Conservation (phyloP, 176 grass and related monocot species). For the Eragrostis curvula region DNA sequence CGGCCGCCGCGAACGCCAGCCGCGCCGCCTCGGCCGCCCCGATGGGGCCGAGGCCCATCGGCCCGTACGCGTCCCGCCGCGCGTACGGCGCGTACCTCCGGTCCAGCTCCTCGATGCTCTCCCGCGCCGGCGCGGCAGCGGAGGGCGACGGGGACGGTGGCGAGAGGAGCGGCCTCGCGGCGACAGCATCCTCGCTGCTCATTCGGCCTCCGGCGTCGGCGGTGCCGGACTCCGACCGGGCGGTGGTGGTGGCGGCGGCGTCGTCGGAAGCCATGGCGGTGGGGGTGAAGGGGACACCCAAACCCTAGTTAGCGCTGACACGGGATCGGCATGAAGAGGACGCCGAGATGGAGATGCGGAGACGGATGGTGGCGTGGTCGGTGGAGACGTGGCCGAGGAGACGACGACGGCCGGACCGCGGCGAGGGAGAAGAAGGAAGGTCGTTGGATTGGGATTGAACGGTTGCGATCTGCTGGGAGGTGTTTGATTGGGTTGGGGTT, state of each 20-base stretch:
- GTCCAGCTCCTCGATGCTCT: constrained; percentile 65
- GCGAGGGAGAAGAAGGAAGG: constrained; percentile 5
- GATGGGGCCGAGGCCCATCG: constrained; percentile 70
- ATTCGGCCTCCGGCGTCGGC: constrained; percentile 13
- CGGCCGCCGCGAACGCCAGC: constrained; percentile 43
- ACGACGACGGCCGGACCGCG: constrained; percentile 1
- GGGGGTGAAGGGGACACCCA: constrained; percentile 19
- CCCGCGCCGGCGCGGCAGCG: not conserved
- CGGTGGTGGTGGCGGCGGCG: constrained; percentile 27
- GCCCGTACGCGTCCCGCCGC: constrained; percentile 69
- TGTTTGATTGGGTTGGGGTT: not conserved
- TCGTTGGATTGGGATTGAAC: constrained; percentile 33
- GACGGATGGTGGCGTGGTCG: not conserved
- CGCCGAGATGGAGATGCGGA: constrained; percentile 18
- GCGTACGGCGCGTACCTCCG: constrained; percentile 77
- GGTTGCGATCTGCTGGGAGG: not conserved
- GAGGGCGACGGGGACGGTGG: not conserved
- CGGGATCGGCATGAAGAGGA: constrained; percentile 27
- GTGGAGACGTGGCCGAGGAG: not conserved
- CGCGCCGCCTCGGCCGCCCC: constrained; percentile 46
- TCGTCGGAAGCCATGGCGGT: constrained; percentile 32
- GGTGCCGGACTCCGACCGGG: constrained; percentile 10
- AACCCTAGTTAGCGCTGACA: constrained; percentile 30
- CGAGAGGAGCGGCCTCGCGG: constrained; percentile 53
- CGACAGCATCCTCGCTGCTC: constrained; percentile 32